A percentile compares a stretch with the other conserved stretches of the same genome.
Conservation (phyloP, 2,329 filamentous ascomycete species). For the Epichloe coenophiala region DNA sequence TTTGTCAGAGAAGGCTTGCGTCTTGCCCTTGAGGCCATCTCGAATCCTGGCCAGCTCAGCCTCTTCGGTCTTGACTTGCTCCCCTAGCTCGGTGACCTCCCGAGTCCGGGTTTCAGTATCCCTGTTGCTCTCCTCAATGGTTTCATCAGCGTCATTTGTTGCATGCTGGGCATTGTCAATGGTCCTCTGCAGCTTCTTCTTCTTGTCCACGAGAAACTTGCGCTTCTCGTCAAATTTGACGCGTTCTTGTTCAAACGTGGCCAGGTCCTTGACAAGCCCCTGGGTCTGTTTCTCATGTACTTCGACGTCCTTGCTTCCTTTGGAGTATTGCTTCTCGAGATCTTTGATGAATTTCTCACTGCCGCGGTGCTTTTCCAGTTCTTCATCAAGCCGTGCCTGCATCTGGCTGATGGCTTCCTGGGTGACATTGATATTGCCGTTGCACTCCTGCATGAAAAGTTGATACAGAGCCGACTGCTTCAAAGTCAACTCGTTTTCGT, state of each 20-base stretch:
- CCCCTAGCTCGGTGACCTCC: slow-evolving; percentile 73
- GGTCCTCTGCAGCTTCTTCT: slow-evolving; percentile 87
- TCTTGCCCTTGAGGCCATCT: slow-evolving; percentile 86
- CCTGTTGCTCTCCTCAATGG: slow-evolving; percentile 62
- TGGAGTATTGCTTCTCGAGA: slow-evolving; percentile 72
- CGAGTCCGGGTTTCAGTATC: slow-evolving; percentile 65
- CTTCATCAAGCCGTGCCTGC: slow-evolving; percentile 71
- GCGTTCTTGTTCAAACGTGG: slow-evolving; percentile 87
- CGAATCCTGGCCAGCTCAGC: slow-evolving; percentile 70
- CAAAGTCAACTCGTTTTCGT: slow-evolving; percentile 82
- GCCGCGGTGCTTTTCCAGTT: slow-evolving; percentile 84
- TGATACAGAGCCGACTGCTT: slow-evolving; percentile 92
- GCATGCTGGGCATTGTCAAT: slow-evolving; percentile 65
- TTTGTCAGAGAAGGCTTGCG: slow-evolving; percentile 82
- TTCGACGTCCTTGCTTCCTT: slow-evolving; percentile 72
- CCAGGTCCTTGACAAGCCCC: slow-evolving; percentile 68
- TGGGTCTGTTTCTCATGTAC: slow-evolving; percentile 71
- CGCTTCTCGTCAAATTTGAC: slow-evolving; percentile 98
- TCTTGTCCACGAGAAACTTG: slow-evolving; percentile 83
- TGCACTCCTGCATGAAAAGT: slow-evolving; percentile 76
- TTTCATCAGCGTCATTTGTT: slow-evolving; percentile 59
- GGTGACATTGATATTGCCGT: slow-evolving; percentile 77
- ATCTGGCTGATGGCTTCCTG: slow-evolving; percentile 85
- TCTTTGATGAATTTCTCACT: slow-evolving; percentile 82
- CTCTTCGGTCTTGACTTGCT: slow-evolving; percentile 65